These are phyloP conservation scores for Coprinopsis sp. DNA, from an alignment of 768 basidiomycete species.

Conservation along the genomic window DNA sequence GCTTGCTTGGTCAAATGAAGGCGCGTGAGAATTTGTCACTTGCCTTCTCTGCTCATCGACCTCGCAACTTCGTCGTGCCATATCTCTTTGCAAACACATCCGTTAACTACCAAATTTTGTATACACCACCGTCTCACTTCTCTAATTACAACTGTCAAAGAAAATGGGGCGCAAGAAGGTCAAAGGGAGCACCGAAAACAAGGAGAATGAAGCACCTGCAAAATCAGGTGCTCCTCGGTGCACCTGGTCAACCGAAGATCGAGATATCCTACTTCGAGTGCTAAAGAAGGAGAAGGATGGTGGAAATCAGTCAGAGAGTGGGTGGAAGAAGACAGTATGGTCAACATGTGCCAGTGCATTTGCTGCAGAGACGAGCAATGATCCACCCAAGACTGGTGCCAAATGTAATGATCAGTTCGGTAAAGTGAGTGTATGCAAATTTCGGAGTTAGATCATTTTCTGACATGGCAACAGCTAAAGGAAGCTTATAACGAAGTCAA, in stretches of 20 bases:
- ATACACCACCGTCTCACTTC: background rate
- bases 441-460: background rate
- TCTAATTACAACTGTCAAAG: background rate
- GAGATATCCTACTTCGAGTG: background rate
- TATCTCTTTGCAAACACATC: no score
- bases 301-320: constrained; percentile 3
- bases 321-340: constrained; percentile 2
- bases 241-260: background rate
- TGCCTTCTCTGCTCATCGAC: background rate
- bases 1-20: no score
- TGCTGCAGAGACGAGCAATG: no score
- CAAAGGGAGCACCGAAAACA: background rate
- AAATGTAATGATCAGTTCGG: no score
- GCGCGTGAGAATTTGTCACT: background rate
- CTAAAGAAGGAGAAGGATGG: constrained; percentile 1
- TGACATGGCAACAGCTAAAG: background rate
- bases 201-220: background rate
- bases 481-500: background rate
- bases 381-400: no score
- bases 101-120: no score
- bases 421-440: background rate
- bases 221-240: background rate
- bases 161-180: no score
- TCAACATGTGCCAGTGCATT: no score
- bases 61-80: no score